phyloP scores from a whole-genome alignment of 1,139 yeast genomes.

The Candida dubliniensis region DNA sequence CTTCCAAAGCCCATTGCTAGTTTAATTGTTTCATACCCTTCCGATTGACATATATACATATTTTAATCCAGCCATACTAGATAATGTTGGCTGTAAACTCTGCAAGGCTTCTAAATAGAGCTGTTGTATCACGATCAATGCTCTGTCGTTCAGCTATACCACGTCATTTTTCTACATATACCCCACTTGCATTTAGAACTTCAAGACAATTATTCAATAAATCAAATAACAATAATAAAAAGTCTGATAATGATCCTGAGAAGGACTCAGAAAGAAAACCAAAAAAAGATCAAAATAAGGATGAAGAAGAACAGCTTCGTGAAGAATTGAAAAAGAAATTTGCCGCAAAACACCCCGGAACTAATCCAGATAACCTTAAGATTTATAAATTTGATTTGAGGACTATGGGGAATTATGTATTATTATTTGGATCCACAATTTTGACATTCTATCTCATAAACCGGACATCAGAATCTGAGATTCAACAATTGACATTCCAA shows the following conservation, averaged over 20 bases:
- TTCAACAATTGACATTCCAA: slow-evolving; percentile 72
- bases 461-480: slow-evolving; percentile 16
- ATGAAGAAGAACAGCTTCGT: slow-evolving; percentile 20
- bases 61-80: neutral
- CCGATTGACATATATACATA: neutral
- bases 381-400: slow-evolving; percentile 29
- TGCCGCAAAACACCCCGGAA: slow-evolving; percentile 32
- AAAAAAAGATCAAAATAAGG: slow-evolving; percentile 11
- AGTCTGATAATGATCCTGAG: slow-evolving; percentile 7
- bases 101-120: slow-evolving; percentile 8
- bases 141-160: slow-evolving; percentile 1
- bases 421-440: slow-evolving; percentile 11
- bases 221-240: slow-evolving; percentile 10
- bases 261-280: slow-evolving; percentile 11
- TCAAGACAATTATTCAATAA: slow-evolving; percentile 7
- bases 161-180: neutral
- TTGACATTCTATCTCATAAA: slow-evolving; percentile 15
- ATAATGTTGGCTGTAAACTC: slow-evolving; percentile 8
- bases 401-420: slow-evolving; percentile 13
- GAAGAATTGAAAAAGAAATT: slow-evolving; percentile 34
- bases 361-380: slow-evolving; percentile 34
- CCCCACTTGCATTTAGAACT: neutral
- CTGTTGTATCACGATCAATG: slow-evolving; percentile 1
- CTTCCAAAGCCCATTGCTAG: too few relatives aligned
- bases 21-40: neutral